Evolutionary conservation across 2,329 filamentous ascomycete genomes (phyloP).

Genomic region (Colletotrichum sidae): DNA sequence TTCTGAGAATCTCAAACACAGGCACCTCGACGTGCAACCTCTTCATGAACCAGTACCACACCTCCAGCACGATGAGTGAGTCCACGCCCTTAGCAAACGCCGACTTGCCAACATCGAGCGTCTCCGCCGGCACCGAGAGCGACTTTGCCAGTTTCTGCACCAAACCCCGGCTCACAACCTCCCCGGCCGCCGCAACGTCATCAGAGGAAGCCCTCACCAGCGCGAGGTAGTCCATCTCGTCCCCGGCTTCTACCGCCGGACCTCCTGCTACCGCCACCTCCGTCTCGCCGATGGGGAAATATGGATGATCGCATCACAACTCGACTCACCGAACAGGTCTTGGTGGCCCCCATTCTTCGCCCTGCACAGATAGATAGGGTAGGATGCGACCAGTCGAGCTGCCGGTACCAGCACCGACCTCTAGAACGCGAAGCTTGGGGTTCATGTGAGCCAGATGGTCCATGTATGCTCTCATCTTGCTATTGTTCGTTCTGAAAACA

Average conservation of each 20-base stretch:
- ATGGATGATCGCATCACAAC: too few species aligned
- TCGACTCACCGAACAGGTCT: too few species aligned
- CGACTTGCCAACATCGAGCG: constrained; percentile 14
- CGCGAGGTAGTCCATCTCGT: constrained; percentile 10
- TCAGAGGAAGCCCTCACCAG: neutral
- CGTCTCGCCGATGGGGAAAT: neutral
- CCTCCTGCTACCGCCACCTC: neutral
- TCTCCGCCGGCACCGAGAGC: constrained; percentile 9
- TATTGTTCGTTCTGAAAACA: neutral
- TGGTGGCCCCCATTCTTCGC: neutral
- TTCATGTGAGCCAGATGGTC: constrained; percentile 42
- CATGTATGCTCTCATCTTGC: constrained; percentile 20
- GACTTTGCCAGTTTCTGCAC: constrained; percentile 19
- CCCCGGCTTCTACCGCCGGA: neutral
- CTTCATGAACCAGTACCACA: constrained; percentile 21
- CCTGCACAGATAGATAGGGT: constrained; percentile 40
- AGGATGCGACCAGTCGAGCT: constrained; percentile 51
- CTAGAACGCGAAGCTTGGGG: constrained; percentile 46
- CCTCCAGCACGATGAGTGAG: constrained; percentile 19
- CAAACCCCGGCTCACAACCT: constrained; percentile 5
- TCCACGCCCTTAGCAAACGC: constrained; percentile 12
- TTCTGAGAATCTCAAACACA: constrained; percentile 4
- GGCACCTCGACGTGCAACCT: constrained; percentile 7
- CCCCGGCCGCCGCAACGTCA: neutral
- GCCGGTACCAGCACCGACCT: constrained; percentile 54